Evolutionary conservation across 306 rosid genomes (phyloP), one percentile per base, ranked within the genome.

Genomic region (Corylus avellana): DNA sequence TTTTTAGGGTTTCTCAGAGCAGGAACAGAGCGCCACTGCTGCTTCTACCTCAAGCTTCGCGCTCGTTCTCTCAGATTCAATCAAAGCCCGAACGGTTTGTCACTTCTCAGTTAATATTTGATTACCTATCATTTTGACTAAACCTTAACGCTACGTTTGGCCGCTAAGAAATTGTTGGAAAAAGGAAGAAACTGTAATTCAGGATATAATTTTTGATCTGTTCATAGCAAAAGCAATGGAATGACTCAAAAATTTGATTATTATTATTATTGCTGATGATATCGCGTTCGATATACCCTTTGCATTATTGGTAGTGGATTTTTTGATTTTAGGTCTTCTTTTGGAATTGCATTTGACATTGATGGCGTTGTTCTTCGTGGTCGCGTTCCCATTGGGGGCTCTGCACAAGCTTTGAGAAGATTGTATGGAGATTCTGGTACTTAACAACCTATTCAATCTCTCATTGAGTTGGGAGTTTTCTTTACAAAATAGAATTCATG

Each of bases 281-380:
- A n/a, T 56, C n/a, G 13, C 8, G 9, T 56, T 56, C 25, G 5
- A 7, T n/a, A n/a, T 18, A 17, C n/a, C 59, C 14, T n/a, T 6
- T 56, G 61, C n/a, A 17, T 56, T 10, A 56, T 56, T 32, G 75
- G 48, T 68, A 54, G 57, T 74, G 70, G 11, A 7, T 64, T 35
- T 64, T 14, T 46, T 74, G 58, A 14, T 11, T 42, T 39, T 44
- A 83, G 86, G 80, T 18, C 82, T 16, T 79, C 83, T 61, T 79
- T 83, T 17, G 86, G 83, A 62, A 83, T 83, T 53, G 83, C 86
- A 27, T 78, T 78, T 46, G 83, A 83, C 72, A 78, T 83, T 35
- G 86, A 83, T 53, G 86, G 83, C 1, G 86, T 83, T 17, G 67
- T 83, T 70, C 86, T 83, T 51, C 80, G 80, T 8, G 83, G 83